These are phyloP conservation scores for Glycine latifolia DNA, from an alignment of 306 rosid species.

Conservation along the genomic window DNA sequence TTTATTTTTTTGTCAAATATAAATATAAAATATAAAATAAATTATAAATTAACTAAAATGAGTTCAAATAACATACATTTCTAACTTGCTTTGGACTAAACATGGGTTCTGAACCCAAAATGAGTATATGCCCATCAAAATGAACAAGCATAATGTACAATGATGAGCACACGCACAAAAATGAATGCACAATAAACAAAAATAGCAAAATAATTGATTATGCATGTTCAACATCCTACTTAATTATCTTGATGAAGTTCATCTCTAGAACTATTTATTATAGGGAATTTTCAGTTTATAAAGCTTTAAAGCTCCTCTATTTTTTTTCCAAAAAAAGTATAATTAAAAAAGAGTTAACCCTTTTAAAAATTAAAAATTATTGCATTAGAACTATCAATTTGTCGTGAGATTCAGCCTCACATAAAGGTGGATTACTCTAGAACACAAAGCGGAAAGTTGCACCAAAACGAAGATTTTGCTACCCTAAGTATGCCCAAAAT, in stretches of 20 bases:
- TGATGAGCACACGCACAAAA: too few species aligned
- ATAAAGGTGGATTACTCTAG: background rate
- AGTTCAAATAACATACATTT: background rate
- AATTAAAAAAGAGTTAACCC: background rate
- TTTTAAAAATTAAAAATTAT: background rate
- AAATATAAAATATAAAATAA: too few species aligned
- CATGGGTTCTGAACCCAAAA: too few species aligned
- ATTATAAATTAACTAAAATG: too few species aligned
- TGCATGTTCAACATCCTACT: background rate
- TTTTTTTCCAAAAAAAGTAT: background rate
- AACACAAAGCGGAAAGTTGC: background rate
- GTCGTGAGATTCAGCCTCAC: background rate
- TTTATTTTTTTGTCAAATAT: too few species aligned
- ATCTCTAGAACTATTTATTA: too few species aligned
- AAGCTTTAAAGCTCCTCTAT: background rate
- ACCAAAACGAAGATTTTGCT: background rate
- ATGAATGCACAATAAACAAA: too few species aligned
- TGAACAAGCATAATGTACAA: too few species aligned
- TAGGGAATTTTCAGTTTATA: background rate
- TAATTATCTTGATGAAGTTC: background rate
- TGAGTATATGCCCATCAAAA: too few species aligned
- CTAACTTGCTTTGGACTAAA: background rate
- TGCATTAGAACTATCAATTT: background rate
- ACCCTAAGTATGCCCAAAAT: background rate
- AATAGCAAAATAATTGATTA: too few species aligned